A percentile compares a stretch with the other conserved stretches of the same genome.
phyloP scores from a whole-genome alignment of 2,329 filamentous ascomycete species.

The Geosmithia flava region DNA sequence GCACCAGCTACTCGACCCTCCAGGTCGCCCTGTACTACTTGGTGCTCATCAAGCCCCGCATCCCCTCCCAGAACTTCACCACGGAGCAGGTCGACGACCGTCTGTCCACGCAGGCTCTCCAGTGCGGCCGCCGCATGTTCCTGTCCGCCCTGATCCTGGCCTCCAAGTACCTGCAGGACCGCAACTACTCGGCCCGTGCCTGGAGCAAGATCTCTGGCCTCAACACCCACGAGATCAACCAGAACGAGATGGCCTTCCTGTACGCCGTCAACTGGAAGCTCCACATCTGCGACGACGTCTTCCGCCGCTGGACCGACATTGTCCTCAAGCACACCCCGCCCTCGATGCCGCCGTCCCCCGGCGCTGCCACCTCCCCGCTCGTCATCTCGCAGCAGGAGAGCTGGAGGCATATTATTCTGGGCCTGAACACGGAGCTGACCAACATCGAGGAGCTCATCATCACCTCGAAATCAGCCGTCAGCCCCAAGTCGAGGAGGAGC shows the following conservation, averaged over 20 bases:
- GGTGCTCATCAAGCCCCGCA: constrained; percentile 81
- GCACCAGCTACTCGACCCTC: constrained; percentile 93
- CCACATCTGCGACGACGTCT: constrained; percentile 79
- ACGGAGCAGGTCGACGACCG: constrained; percentile 71
- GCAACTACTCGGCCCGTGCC: constrained; percentile 92
- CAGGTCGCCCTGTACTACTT: constrained; percentile 96
- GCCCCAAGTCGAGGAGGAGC: neutral
- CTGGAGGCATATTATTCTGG: constrained; percentile 47
- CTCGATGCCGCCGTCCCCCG: constrained; percentile 42
- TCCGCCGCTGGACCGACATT: constrained; percentile 89
- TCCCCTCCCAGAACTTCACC: constrained; percentile 74
- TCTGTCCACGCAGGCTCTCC: constrained; percentile 65
- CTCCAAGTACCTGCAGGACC: constrained; percentile 95
- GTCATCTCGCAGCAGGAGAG: constrained; percentile 32
- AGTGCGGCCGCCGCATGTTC: constrained; percentile 97
- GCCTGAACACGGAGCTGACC: constrained; percentile 42
- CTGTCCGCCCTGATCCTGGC: constrained; percentile 87
- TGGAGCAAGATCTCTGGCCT: constrained; percentile 99
- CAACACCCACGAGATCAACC: constrained; percentile 85
- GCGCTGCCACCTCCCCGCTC: constrained; percentile 21
- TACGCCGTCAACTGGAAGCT: constrained; percentile 86
- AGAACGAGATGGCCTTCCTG: constrained; percentile 89
- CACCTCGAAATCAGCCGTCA: constrained; percentile 6
- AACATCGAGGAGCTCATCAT: constrained; percentile 43
- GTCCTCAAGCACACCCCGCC: constrained; percentile 78